These are phyloP conservation scores for Chalciporus piperatus DNA, from an alignment of 768 basidiomycete species.

Conservation along the genomic window DNA sequence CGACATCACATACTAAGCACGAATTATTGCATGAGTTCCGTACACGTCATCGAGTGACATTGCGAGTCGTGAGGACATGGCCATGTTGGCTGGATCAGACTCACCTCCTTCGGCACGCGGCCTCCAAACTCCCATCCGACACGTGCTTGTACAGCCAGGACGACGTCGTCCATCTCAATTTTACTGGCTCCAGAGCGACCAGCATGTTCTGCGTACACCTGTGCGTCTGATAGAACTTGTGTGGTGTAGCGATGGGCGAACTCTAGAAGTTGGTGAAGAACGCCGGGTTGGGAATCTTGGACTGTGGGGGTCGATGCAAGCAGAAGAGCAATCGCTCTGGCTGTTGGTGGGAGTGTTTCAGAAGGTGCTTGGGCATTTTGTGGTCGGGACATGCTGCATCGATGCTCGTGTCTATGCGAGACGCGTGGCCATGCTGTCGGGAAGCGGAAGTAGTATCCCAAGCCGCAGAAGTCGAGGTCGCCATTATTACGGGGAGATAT, in stretches of 20 bases:
- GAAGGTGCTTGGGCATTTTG: constrained; percentile 33
- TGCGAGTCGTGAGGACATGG: not conserved
- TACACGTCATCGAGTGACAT: not conserved
- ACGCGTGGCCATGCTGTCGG: too few relatives aligned
- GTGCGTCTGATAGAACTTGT: constrained; percentile 81
- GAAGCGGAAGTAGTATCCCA: too few relatives aligned
- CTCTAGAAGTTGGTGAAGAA: constrained; percentile 83
- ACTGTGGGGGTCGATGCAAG: constrained; percentile 81
- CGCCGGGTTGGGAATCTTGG: constrained; percentile 83
- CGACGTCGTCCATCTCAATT: constrained; percentile 80
- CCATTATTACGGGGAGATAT: constrained; percentile 11
- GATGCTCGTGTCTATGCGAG: not conserved
- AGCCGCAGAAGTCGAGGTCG: not conserved
- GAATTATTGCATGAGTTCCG: not conserved
- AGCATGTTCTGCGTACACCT: constrained; percentile 85
- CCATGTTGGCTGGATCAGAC: constrained; percentile 13
- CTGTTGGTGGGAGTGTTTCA: constrained; percentile 80
- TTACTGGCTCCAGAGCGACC: constrained; percentile 59
- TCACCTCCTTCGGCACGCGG: constrained; percentile 83
- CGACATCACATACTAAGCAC: constrained; percentile 65
- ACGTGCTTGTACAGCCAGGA: constrained; percentile 80
- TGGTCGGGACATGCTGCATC: constrained; percentile 39
- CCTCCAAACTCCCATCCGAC: constrained; percentile 94
- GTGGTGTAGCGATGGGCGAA: constrained; percentile 82
- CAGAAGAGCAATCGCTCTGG: constrained; percentile 78